Conservation (phyloP, 352 stramenopile species). For the Poterioochromonas sp. region DNA sequence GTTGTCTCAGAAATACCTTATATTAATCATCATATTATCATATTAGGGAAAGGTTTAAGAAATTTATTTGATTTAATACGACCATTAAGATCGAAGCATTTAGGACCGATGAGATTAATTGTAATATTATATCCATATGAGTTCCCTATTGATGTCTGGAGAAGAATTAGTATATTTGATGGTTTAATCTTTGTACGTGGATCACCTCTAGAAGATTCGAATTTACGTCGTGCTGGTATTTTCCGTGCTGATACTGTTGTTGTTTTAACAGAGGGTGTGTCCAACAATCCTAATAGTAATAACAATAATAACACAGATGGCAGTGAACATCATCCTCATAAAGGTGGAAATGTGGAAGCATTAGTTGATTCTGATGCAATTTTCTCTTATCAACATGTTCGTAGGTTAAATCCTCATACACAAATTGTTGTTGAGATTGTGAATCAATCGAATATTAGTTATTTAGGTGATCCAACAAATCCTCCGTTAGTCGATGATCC, state of each 20-base stretch:
- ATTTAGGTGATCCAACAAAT: background rate
- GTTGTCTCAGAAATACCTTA: background rate
- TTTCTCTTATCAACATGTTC: conserved; percentile 16
- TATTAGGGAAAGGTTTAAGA: conserved; percentile 19
- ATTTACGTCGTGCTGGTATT: conserved; percentile 26
- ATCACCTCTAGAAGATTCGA: conserved; percentile 8
- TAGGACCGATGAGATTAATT: conserved; percentile 13
- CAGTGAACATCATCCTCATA: background rate
- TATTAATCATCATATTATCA: conserved; percentile 19
- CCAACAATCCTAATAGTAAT: background rate
- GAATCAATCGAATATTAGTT: conserved; percentile 1
- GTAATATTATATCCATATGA: conserved; percentile 30
- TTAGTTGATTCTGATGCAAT: conserved; percentile 17
- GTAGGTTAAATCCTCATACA: background rate
- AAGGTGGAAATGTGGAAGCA: background rate
- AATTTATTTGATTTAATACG: conserved; percentile 33
- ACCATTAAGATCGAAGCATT: conserved; percentile 22
- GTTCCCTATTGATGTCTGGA: conserved; percentile 18
- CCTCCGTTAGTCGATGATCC: background rate
- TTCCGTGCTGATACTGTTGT: conserved; percentile 24
- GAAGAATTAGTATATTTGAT: conserved; percentile 31
- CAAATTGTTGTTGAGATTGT: conserved; percentile 26
- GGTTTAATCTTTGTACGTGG: conserved; percentile 12
- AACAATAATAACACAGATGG: background rate
- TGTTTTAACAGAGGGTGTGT: conserved; percentile 1